These are phyloP conservation scores for Tricholoma sp. DNA, from an alignment of 768 basidiomycete genomes.

Conservation along the genomic window DNA sequence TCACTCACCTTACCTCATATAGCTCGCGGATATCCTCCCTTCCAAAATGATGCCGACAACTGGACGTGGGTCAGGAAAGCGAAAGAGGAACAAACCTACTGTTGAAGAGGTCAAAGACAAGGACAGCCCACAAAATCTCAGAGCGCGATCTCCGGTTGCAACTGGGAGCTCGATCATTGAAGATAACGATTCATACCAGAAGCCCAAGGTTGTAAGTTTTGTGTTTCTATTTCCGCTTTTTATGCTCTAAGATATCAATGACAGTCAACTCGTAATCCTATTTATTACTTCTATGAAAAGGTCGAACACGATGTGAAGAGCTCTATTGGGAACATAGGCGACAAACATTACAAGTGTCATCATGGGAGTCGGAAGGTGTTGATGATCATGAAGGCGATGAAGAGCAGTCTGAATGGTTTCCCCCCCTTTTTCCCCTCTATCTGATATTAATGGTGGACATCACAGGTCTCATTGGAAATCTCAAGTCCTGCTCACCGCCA, in stretches of 20 bases:
- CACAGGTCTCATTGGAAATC: neutral
- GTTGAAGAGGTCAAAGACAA: neutral
- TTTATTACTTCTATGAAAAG: slow-evolving; percentile 16
- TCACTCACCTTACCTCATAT: neutral
- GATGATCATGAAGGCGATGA: slow-evolving; percentile 10
- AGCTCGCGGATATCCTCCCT: neutral
- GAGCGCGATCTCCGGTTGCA: neutral
- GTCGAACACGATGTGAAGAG: slow-evolving; percentile 6
- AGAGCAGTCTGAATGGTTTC: slow-evolving; percentile 7
- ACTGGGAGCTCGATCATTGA: neutral
- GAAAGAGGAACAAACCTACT: neutral
- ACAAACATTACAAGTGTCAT: slow-evolving; percentile 17
- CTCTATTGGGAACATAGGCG: slow-evolving; percentile 7
- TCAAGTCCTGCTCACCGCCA: neutral
- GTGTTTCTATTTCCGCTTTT: neutral
- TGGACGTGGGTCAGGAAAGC: neutral
- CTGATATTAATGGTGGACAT: neutral
- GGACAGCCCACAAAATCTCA: neutral
- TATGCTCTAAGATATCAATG: neutral
- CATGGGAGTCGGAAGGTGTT: slow-evolving; percentile 14
- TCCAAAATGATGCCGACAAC: neutral
- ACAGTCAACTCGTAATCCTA: slow-evolving; percentile 5
- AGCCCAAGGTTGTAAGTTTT: neutral
- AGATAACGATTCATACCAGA: neutral
- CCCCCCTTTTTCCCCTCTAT: neutral